Percentiles rank a stretch among this genome's conserved stretches.
Conservation (phyloP, 495 filamentous ascomycete species). For the Delitschia confertaspora region DNA sequence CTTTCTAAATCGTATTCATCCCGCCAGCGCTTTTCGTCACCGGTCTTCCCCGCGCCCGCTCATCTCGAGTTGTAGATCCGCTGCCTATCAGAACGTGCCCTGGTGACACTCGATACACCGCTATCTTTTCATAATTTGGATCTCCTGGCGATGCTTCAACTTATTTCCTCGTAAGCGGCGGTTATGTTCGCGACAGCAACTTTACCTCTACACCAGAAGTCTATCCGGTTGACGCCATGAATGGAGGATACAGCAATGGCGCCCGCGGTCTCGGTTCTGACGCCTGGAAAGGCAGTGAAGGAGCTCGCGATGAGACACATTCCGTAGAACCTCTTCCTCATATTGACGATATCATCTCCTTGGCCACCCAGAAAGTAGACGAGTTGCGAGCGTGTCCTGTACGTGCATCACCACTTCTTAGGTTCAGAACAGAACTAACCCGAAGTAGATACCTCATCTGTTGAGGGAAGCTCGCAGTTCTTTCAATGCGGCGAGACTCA, state of each 20-base stretch:
- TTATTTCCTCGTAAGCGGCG: constrained; percentile 7
- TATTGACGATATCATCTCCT: constrained; percentile 10
- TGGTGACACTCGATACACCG: too few species aligned
- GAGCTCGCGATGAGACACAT: constrained; percentile 6
- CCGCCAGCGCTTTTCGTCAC: too few species aligned
- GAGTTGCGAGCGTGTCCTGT: neutral
- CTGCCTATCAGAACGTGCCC: too few species aligned
- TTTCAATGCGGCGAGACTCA: constrained; percentile 25
- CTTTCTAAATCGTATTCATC: too few species aligned
- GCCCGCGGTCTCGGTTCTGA: constrained; percentile 5
- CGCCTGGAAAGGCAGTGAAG: constrained; percentile 16
- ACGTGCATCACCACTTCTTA: too few species aligned
- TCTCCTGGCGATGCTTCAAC: too few species aligned
- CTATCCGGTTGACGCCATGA: constrained; percentile 15
- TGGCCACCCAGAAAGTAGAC: constrained; percentile 9
- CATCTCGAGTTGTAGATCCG: too few species aligned
- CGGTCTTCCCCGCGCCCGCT: too few species aligned
- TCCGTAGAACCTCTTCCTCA: constrained; percentile 1
- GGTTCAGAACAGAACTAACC: neutral
- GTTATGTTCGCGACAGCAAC: constrained; percentile 24
- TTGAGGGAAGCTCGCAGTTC: constrained; percentile 27
- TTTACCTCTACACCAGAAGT: constrained; percentile 18
- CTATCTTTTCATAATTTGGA: too few species aligned
- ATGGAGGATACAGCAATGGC: constrained; percentile 18
- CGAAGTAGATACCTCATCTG: constrained; percentile 16